Evolutionary conservation across 2,329 filamentous ascomycete species (phyloP).

Genomic region (Thermothelomyces thermophilus): DNA sequence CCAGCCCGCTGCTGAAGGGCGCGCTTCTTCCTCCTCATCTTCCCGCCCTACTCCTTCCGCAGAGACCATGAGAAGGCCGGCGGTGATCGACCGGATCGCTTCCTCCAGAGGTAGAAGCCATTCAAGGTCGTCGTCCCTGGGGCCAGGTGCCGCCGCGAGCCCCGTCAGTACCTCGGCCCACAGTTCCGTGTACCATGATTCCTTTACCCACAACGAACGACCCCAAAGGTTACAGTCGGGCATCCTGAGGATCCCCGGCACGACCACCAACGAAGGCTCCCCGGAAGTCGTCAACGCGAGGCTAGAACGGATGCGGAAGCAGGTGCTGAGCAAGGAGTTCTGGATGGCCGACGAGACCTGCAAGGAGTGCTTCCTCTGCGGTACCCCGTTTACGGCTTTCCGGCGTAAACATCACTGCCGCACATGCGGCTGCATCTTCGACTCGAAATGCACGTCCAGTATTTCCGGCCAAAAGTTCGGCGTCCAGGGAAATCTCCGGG

Average conservation of each 20-base stretch:
- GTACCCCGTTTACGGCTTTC: slow-evolving; percentile 85
- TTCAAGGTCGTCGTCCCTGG: slow-evolving; percentile 54
- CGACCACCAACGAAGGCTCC: slow-evolving; percentile 49
- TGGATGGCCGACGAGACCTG: slow-evolving; percentile 99
- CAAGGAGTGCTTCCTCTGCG: slow-evolving; percentile 93
- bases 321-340: slow-evolving; percentile 88
- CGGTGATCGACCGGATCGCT: slow-evolving; percentile 51
- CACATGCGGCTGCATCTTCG: slow-evolving; percentile 96
- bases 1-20: slow-evolving; percentile 31
- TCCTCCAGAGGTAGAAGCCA: slow-evolving; percentile 38
- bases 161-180: slow-evolving; percentile 54
- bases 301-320: slow-evolving; percentile 69
- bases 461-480: slow-evolving; percentile 84
- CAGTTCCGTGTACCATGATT: slow-evolving; percentile 51
- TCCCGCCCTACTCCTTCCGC: slow-evolving; percentile 27
- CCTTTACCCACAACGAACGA: slow-evolving; percentile 43
- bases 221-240: slow-evolving; percentile 41
- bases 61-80: slow-evolving; percentile 39
- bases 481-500: slow-evolving; percentile 73
- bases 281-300: slow-evolving; percentile 54
- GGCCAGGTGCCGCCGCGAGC: slow-evolving; percentile 49
- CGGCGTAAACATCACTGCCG: slow-evolving; percentile 95
- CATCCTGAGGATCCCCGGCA: slow-evolving; percentile 48
- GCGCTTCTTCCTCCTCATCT: slow-evolving; percentile 24
- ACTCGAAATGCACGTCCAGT: slow-evolving; percentile 90